phyloP scores from a whole-genome alignment of 2,329 filamentous ascomycete species.

The Arthrobotrys entomopaga region DNA sequence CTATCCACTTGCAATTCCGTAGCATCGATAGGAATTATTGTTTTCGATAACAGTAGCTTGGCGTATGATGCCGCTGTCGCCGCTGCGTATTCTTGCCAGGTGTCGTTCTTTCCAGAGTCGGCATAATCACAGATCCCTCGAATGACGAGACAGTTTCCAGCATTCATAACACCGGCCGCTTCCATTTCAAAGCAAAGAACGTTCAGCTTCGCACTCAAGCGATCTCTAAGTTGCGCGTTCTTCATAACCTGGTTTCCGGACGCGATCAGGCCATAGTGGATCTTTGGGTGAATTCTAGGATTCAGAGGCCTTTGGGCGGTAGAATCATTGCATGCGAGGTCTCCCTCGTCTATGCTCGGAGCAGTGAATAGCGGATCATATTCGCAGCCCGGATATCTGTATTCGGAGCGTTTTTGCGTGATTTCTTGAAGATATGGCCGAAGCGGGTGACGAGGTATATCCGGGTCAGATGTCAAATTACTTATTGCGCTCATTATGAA shows the following conservation, averaged over 20 bases:
- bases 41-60: conserved; percentile 2
- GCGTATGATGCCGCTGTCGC: conserved; percentile 14
- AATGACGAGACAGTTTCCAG: conserved; percentile 14
- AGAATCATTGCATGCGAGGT: not conserved
- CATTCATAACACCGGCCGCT: conserved; percentile 14
- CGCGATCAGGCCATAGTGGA: conserved; percentile 22
- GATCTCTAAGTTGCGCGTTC: conserved; percentile 3
- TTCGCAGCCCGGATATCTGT: not conserved
- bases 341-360: not conserved
- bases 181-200: conserved; percentile 26
- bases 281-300: not conserved
- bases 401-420: not conserved
- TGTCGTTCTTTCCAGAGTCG: conserved; percentile 19
- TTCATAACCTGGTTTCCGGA: conserved; percentile 25
- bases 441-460: not conserved
- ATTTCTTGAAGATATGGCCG: not conserved
- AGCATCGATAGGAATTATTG: no score
- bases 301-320: not conserved
- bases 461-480: not conserved
- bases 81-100: conserved; percentile 26
- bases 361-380: not conserved
- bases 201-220: not conserved
- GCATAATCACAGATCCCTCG: conserved; percentile 30
- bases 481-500: not conserved
- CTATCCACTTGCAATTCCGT: no score